Evolutionary conservation across 179 eudicot genomes (phyloP), one percentile per base, ranked within the genome.

Genomic region (Silene noctiflora): DNA sequence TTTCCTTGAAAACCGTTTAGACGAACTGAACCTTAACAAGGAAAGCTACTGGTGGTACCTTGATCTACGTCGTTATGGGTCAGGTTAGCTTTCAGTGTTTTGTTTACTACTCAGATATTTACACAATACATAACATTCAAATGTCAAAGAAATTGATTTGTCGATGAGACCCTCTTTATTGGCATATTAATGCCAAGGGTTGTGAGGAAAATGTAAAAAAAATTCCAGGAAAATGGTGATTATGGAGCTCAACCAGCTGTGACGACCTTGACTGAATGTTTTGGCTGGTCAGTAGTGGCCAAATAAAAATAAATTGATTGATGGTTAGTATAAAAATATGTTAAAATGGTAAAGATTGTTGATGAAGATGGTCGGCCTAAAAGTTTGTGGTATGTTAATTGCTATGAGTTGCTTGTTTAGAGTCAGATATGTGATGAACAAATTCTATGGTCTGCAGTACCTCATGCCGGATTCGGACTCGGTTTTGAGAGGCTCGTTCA

Each of bases 31-130:
- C 73, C 98, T 95, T 69, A 82, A 85, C 46, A 93, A 87, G 76
- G 97, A 95, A 78, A 95, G 89, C 79, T 95, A 80, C 84, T 95
- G 99, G 99, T 95, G 99, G 99, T 95, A 95, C 79, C 93, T 93
- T 79, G 99, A 95, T 85, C 84, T 95, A 77, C 91, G 99, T 66
- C 97, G 97, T 58, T 95, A 91, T 84, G 99, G 99, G 61, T 93
- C 99, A 85, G 99, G 99, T 93, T 79, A 77, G 74, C 19, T 76
- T 66, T 29, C 46, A 42, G 6, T 67, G 12, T 31, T 31, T 33
- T 17, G 13, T 68, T 16, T 33, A n/a, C 48, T 67, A 22, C 31
- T 31, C 4, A 44, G 51, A 44, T 44, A 42, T 42, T 24, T 27
- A 29, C 24, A 21, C 25, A 8, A 21, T 31, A 29, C 46, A 1